Evolutionary conservation across 495 filamentous ascomycete genomes (phyloP).

Genomic region (Achaetomiella virescens): DNA sequence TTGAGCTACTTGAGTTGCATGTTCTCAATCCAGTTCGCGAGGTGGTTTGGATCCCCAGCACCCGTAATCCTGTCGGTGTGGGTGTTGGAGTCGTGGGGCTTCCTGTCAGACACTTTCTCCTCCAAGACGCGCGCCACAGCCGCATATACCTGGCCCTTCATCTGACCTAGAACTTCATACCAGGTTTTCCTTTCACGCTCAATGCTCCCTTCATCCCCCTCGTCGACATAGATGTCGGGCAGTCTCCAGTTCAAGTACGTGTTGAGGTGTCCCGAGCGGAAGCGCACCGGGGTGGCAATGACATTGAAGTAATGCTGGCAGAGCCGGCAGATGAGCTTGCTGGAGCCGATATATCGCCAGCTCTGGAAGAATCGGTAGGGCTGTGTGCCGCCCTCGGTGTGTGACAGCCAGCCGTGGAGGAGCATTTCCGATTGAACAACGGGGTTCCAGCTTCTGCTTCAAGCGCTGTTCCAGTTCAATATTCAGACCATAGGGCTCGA

Average conservation of each 20-base stretch:
- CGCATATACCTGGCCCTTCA: conserved; percentile 8
- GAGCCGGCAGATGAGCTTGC: conserved; percentile 22
- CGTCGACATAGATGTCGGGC: conserved; percentile 5
- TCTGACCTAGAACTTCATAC: not conserved
- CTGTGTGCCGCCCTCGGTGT: conserved; percentile 6
- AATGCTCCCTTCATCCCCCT: not conserved
- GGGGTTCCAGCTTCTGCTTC: not conserved
- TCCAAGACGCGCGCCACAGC: not conserved
- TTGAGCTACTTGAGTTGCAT: too few relatives aligned
- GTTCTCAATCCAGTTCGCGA: not conserved
- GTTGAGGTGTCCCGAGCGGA: conserved; percentile 5
- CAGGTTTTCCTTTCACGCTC: not conserved
- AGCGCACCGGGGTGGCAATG: not conserved
- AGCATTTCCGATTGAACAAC: conserved; percentile 16
- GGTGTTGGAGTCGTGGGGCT: conserved; percentile 9
- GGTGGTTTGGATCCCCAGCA: not conserved
- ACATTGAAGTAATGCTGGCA: conserved; percentile 21
- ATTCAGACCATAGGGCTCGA: conserved; percentile 5
- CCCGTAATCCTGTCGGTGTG: conserved; percentile 1
- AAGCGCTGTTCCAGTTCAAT: not conserved
- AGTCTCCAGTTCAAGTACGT: conserved; percentile 8
- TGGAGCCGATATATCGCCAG: conserved; percentile 23
- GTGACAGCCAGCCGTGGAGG: conserved; percentile 14
- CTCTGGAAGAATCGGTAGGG: conserved; percentile 20
- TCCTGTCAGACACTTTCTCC: conserved; percentile 6